Conservation (phyloP, 768 basidiomycete species). For the Sporobolomyces phaffii region DNA sequence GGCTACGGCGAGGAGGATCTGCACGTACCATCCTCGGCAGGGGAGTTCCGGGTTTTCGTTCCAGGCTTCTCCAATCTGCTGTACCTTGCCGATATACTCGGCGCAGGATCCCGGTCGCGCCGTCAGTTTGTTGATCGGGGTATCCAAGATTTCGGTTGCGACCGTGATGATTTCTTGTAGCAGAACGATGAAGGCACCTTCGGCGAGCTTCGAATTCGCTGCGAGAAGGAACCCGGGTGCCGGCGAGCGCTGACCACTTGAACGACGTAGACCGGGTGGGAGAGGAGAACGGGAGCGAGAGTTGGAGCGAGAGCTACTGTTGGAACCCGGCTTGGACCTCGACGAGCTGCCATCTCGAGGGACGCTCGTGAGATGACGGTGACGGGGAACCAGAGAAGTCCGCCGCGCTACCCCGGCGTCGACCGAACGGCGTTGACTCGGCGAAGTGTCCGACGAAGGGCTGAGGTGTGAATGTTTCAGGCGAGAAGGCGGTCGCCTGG, state of each 20-base stretch:
- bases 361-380: conserved; percentile 32
- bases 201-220: conserved; percentile 7
- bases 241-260: conserved; percentile 23
- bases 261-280: conserved; percentile 14
- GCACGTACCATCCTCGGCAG: conserved; percentile 96
- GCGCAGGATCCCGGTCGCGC: conserved; percentile 77
- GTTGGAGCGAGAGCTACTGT: conserved; percentile 67
- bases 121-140: conserved; percentile 76
- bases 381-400: conserved; percentile 19
- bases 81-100: conserved; percentile 79
- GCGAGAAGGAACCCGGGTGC: conserved; percentile 1
- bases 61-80: conserved; percentile 88
- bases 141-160: conserved; percentile 88
- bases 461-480: conserved; percentile 3
- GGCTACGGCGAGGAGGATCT: conserved; percentile 88
- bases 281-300: conserved; percentile 87
- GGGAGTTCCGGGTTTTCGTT: conserved; percentile 98
- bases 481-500: conserved; percentile 27
- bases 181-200: conserved; percentile 37
- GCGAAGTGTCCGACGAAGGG: background rate
- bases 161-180: conserved; percentile 66
- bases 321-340: conserved; percentile 19
- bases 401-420: conserved; percentile 26
- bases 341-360: conserved; percentile 19
- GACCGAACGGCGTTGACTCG: background rate